Conservation (phyloP, 305 asterid genomes). For the Nicotiana rustica region DNA sequence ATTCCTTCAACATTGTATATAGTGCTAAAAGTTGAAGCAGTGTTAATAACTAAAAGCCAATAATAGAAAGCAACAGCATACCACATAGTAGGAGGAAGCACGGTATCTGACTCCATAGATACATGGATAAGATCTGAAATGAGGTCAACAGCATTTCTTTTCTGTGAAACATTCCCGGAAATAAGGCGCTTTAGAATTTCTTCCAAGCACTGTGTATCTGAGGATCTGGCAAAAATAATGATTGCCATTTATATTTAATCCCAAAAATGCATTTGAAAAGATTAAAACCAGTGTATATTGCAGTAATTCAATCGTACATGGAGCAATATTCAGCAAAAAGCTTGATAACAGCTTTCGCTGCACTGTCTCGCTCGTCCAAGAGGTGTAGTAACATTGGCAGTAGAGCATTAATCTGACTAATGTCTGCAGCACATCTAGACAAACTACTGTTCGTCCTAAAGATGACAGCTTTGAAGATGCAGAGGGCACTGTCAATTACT, state of each 20-base stretch:
- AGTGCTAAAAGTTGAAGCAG: constrained; percentile 19
- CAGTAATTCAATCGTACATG: constrained; percentile 50
- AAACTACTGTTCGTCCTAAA: constrained; percentile 60
- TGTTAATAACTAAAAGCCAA: constrained; percentile 16
- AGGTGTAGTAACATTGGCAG: constrained; percentile 70
- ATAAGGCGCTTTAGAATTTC: constrained; percentile 65
- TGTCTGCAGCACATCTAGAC: constrained; percentile 53
- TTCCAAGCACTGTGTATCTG: constrained; percentile 61
- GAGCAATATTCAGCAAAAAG: constrained; percentile 90
- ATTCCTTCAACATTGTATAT: not conserved
- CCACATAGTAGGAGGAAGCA: constrained; percentile 68
- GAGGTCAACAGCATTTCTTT: constrained; percentile 82
- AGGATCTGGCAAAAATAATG: constrained; percentile 64
- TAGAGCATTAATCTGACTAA: constrained; percentile 63
- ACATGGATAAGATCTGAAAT: constrained; percentile 67
- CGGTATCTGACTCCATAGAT: constrained; percentile 55
- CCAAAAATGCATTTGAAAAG: constrained; percentile 33
- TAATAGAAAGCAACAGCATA: constrained; percentile 38
- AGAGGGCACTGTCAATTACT: constrained; percentile 74
- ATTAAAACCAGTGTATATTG: constrained; percentile 32
- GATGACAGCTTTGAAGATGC: constrained; percentile 74
- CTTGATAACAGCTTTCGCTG: constrained; percentile 83
- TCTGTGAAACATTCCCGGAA: constrained; percentile 64
- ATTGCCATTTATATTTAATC: constrained; percentile 38
- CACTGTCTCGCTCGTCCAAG: constrained; percentile 86